Percentiles rank a stretch among this genome's conserved stretches.
Evolutionary conservation across 75 land plant genomes (phyloP).

Genomic region (Picea glauca): DNA sequence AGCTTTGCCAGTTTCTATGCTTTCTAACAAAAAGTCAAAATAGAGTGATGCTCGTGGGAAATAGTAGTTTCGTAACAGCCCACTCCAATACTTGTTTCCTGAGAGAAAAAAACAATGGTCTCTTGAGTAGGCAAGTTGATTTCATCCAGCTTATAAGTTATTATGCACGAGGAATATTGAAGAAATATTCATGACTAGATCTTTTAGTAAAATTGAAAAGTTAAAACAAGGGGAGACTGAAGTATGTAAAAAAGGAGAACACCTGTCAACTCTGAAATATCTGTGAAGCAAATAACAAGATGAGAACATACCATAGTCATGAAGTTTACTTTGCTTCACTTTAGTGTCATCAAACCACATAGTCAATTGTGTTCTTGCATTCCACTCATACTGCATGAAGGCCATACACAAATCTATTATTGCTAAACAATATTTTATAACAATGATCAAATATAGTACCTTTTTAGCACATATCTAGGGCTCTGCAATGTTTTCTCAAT

Average conservation of each 20-base stretch:
- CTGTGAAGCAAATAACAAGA: not conserved
- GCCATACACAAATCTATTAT: slow-evolving; percentile 1
- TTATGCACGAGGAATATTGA: not conserved
- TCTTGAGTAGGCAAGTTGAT: not conserved
- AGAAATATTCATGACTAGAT: not conserved
- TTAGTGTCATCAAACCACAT: slow-evolving; percentile 93
- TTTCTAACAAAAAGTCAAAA: slow-evolving; percentile 34
- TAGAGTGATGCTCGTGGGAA: slow-evolving; percentile 85
- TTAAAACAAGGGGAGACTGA: not conserved
- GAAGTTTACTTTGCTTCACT: slow-evolving; percentile 75
- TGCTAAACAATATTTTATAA: not conserved
- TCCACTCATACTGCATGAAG: slow-evolving; percentile 88
- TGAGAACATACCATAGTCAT: slow-evolving; percentile 85
- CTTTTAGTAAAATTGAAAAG: not conserved
- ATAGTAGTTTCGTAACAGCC: slow-evolving; percentile 71
- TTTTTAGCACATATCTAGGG: not conserved
- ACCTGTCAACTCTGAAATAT: not conserved
- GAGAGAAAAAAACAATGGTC: slow-evolving; percentile 1
- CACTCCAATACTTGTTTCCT: slow-evolving; percentile 98
- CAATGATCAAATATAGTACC: not conserved
- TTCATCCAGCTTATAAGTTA: too few relatives aligned
- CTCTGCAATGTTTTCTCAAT: not conserved
- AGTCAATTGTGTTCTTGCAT: slow-evolving; percentile 97
- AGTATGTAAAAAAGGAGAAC: not conserved
- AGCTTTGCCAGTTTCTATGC: slow-evolving; percentile 37